Percentiles rank a stretch among this genome's conserved stretches.
These are phyloP conservation scores for Acanthamoeba royreba DNA, from an alignment of 208 protist species.

Conservation along the genomic window DNA sequence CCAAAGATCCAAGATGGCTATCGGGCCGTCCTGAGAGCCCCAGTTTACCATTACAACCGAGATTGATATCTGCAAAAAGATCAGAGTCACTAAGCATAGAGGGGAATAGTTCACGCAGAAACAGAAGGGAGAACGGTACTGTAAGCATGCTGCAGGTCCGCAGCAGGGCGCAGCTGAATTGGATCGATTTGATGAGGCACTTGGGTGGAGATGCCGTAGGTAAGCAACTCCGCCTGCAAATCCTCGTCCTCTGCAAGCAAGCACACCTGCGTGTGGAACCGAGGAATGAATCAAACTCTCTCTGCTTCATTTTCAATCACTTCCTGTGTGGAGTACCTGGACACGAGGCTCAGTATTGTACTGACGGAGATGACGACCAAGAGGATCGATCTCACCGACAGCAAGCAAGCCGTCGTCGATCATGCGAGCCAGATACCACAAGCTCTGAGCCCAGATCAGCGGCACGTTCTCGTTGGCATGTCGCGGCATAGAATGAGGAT, in stretches of 20 bases:
- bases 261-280: too few species aligned
- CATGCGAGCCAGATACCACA: constrained; percentile 40
- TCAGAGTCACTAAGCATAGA: neutral
- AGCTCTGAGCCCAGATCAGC: constrained; percentile 57
- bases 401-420: constrained; percentile 44
- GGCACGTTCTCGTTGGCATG: constrained; percentile 42
- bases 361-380: neutral
- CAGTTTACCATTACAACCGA: constrained; percentile 51
- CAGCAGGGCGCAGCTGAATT: constrained; percentile 40
- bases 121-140: neutral
- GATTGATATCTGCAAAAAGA: neutral
- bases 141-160: constrained; percentile 43
- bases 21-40: constrained; percentile 33
- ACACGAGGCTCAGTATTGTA: neutral
- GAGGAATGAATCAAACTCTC: too few species aligned
- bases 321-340: too few species aligned
- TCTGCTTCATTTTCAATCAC: too few species aligned
- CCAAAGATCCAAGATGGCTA: constrained; percentile 30
- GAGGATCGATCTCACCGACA: constrained; percentile 57
- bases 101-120: too few species aligned
- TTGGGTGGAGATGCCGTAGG: constrained; percentile 60
- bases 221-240: constrained; percentile 48
- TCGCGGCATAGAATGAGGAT: constrained; percentile 47
- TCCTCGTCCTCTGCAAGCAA: constrained; percentile 50
- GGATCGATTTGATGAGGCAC: constrained; percentile 47